These are phyloP conservation scores for Pseudocercospora fuligena DNA, from an alignment of 2,329 filamentous ascomycete genomes.

Conservation along the genomic window DNA sequence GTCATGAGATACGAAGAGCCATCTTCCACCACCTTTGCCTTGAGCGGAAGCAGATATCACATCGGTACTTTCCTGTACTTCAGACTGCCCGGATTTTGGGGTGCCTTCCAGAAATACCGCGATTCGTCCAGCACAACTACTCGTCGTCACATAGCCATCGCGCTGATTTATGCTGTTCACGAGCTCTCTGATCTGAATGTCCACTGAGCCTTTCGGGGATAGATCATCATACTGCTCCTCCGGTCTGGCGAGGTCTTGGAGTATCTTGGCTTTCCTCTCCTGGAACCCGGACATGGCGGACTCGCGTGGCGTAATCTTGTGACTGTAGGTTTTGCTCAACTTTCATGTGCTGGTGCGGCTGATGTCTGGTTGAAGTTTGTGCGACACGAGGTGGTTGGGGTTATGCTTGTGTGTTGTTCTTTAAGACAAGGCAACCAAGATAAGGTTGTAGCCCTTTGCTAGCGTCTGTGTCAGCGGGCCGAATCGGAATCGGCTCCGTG, in stretches of 20 bases:
- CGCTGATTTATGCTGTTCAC: conserved; percentile 78
- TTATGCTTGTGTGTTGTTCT: neutral
- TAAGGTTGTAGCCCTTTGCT: neutral
- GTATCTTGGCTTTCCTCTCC: conserved; percentile 71
- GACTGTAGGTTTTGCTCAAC: neutral
- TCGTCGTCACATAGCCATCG: conserved; percentile 83
- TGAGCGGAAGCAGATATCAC: conserved; percentile 57
- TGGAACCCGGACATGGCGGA: conserved; percentile 14
- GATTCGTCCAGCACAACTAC: conserved; percentile 86
- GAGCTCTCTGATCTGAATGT: conserved; percentile 75
- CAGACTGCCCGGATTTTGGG: conserved; percentile 46
- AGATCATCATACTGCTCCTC: conserved; percentile 76
- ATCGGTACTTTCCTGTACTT: conserved; percentile 8
- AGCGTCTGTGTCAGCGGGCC: neutral
- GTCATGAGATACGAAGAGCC: conserved; percentile 89
- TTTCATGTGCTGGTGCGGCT: no score
- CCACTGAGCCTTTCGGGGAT: conserved; percentile 87
- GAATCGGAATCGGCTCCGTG: neutral
- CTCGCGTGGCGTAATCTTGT: neutral
- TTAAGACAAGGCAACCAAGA: neutral
- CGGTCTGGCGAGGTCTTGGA: conserved; percentile 71
- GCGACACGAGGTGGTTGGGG: neutral
- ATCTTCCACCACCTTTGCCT: conserved; percentile 83
- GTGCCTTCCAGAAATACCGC: conserved; percentile 86
- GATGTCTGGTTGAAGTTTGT: neutral